phyloP scores from a whole-genome alignment of 2,329 filamentous ascomycete genomes.

The Fusarium sp. region DNA sequence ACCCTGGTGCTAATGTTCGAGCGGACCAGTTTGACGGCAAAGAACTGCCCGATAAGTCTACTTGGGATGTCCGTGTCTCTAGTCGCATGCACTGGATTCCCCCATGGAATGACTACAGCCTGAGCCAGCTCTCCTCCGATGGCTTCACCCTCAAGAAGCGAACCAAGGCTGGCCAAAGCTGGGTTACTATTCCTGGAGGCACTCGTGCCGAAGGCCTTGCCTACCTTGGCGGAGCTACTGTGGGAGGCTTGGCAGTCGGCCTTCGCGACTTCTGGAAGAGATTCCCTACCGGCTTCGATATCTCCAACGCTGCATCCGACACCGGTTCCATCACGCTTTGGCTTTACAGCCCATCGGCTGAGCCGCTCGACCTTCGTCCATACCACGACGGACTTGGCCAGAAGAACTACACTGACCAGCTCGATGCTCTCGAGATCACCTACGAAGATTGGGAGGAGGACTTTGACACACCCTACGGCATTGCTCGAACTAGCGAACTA shows the following conservation, averaged over 20 bases:
- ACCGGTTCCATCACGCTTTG: conserved; percentile 66
- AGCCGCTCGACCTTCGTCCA: conserved; percentile 65
- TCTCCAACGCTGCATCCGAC: conserved; percentile 61
- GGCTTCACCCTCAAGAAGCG: conserved; percentile 71
- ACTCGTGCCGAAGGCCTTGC: conserved; percentile 66
- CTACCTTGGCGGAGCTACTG: conserved; percentile 67
- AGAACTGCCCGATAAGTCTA: conserved; percentile 55
- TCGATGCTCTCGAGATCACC: conserved; percentile 70
- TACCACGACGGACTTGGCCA: conserved; percentile 69
- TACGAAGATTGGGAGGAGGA: conserved; percentile 71
- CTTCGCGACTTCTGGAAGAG: conserved; percentile 72
- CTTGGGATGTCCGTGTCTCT: conserved; percentile 60
- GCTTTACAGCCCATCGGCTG: conserved; percentile 68
- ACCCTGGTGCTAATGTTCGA: conserved; percentile 62
- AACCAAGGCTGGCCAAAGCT: conserved; percentile 66
- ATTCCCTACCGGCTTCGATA: conserved; percentile 68
- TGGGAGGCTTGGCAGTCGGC: conserved; percentile 68
- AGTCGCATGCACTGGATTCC: conserved; percentile 66
- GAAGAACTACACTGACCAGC: conserved; percentile 66
- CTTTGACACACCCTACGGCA: conserved; percentile 67
- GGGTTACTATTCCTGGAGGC: conserved; percentile 68
- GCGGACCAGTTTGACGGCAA: conserved; percentile 62
- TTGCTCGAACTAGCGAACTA: conserved; percentile 68
- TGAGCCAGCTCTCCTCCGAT: conserved; percentile 68
- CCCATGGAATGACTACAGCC: conserved; percentile 66